Evolutionary conservation across 2,329 filamentous ascomycete genomes (phyloP).

Genomic region (Elsinoe fawcettii): DNA sequence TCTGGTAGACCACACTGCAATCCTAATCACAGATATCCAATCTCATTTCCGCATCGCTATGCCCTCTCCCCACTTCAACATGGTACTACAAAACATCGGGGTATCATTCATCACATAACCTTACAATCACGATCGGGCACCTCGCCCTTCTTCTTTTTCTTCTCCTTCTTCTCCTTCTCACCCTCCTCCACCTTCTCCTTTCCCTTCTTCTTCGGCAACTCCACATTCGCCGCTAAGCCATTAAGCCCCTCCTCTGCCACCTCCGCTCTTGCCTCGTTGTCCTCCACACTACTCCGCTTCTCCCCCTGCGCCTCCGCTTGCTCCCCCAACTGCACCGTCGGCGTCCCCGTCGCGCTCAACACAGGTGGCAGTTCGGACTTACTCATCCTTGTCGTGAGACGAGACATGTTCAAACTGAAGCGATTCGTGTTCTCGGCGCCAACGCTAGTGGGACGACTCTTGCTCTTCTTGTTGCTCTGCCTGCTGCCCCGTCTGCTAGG

Average conservation of each 20-base stretch:
- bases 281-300: not conserved
- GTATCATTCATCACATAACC: slow-evolving; percentile 17
- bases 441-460: slow-evolving; percentile 35
- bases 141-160: slow-evolving; percentile 18
- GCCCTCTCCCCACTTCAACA: not conserved
- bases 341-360: slow-evolving; percentile 23
- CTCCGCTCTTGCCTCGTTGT: not conserved
- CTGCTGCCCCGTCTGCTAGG: slow-evolving; percentile 25
- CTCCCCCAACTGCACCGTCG: slow-evolving; percentile 25
- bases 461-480: slow-evolving; percentile 25
- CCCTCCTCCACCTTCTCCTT: slow-evolving; percentile 9
- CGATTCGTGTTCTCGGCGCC: slow-evolving; percentile 25
- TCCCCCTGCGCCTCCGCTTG: not conserved
- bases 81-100: not conserved
- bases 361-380: slow-evolving; percentile 22
- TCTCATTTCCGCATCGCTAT: not conserved
- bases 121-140: slow-evolving; percentile 19
- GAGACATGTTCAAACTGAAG: slow-evolving; percentile 36
- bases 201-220: not conserved
- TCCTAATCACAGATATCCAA: not conserved
- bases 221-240: not conserved
- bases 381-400: slow-evolving; percentile 35
- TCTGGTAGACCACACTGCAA: not conserved
- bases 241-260: not conserved
- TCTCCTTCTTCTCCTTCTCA: not conserved